A percentile compares a stretch with the other conserved stretches of the same genome.
Conservation (phyloP, 2,329 filamentous ascomycete genomes). For the Alternaria ethzedia region DNA sequence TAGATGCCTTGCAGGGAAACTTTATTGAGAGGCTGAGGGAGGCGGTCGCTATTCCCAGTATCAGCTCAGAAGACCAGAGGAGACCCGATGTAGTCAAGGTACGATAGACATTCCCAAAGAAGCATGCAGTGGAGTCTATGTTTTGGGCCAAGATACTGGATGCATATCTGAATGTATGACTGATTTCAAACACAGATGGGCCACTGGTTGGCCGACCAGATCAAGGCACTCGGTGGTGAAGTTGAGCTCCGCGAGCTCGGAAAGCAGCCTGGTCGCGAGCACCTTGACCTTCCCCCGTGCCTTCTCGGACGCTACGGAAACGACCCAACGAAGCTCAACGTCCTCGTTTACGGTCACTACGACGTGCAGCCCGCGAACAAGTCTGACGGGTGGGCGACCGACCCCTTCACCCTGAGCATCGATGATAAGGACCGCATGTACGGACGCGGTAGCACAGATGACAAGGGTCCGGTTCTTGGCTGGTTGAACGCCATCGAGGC, state of each 20-base stretch:
- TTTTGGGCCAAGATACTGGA: neutral
- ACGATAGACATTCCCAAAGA: neutral
- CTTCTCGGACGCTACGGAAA: slow-evolving; percentile 90
- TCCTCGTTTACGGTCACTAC: slow-evolving; percentile 98
- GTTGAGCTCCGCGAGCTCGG: slow-evolving; percentile 88
- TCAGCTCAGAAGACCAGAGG: slow-evolving; percentile 89
- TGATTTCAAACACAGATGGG: slow-evolving; percentile 69
- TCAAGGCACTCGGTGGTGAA: slow-evolving; percentile 81
- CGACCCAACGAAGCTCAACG: slow-evolving; percentile 91
- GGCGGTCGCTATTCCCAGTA: slow-evolving; percentile 94
- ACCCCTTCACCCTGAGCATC: slow-evolving; percentile 87
- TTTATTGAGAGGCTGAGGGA: slow-evolving; percentile 91
- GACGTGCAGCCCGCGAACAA: slow-evolving; percentile 95
- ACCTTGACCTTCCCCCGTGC: slow-evolving; percentile 90
- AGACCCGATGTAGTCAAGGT: slow-evolving; percentile 88
- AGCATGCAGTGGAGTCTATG: neutral
- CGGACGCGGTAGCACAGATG: slow-evolving; percentile 92
- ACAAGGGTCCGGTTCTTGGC: slow-evolving; percentile 95
- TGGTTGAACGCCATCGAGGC: slow-evolving; percentile 99
- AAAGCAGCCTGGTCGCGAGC: slow-evolving; percentile 88
- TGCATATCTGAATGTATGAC: neutral
- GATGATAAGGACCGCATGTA: slow-evolving; percentile 95
- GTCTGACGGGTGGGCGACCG: slow-evolving; percentile 93
- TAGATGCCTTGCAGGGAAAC: slow-evolving; percentile 76
- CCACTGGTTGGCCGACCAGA: slow-evolving; percentile 83